These are phyloP conservation scores for Vigna trinervia DNA, from an alignment of 306 rosid species.

Conservation along the genomic window DNA sequence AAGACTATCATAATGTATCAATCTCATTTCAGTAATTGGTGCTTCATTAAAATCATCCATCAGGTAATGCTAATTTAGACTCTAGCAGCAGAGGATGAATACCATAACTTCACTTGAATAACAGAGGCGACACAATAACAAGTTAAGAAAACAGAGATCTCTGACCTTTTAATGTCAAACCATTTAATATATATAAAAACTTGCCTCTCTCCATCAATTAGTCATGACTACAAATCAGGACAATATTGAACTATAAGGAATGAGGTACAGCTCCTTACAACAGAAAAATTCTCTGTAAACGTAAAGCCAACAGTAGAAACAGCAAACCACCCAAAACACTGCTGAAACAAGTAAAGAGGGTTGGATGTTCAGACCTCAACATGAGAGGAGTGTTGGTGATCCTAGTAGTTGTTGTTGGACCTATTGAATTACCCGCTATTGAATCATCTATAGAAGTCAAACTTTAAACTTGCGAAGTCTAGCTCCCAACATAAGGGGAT, in stretches of 20 bases:
- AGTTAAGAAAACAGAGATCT: slow-evolving; percentile 7
- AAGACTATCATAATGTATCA: slow-evolving; percentile 26
- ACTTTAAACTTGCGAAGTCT: no score
- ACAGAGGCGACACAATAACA: neutral
- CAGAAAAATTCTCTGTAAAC: neutral
- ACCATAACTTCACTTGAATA: neutral
- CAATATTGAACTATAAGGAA: neutral
- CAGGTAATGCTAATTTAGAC: slow-evolving; percentile 24
- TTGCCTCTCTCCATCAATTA: slow-evolving; percentile 12
- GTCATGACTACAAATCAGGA: neutral
- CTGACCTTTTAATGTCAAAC: slow-evolving; percentile 20
- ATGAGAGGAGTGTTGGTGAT: neutral
- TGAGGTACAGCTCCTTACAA: neutral
- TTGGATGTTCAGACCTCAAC: neutral
- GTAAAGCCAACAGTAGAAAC: neutral
- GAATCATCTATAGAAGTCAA: no score
- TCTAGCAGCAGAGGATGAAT: slow-evolving; percentile 13
- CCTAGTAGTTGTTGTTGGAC: no score
- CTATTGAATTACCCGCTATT: no score
- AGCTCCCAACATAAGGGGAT: no score
- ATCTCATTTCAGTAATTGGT: neutral
- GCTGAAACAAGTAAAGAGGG: neutral
- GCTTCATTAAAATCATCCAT: slow-evolving; percentile 34
- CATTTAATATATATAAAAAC: neutral
- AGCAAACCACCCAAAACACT: neutral